Base-by-base conservation (phyloP, 2,329 filamentous ascomycete species). In the Verticillium albo-atrum region DNA sequence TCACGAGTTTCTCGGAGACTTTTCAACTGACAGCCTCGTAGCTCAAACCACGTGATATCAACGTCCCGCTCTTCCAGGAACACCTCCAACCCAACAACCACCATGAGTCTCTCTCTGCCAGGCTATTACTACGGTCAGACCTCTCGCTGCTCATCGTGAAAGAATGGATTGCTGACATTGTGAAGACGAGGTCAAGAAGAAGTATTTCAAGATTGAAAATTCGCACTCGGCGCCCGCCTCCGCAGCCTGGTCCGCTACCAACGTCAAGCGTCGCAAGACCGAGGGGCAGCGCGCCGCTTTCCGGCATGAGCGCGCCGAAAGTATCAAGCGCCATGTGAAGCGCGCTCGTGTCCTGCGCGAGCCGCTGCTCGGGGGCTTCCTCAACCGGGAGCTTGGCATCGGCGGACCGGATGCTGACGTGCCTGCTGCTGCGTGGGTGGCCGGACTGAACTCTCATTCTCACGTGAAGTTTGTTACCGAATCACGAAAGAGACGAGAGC, bases 171-270 rank as follows among this genome's bases (percentile, higher is more conserved):
- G 26, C 42, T 52, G 28, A 57, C 42, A 3, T 15, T 20, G 15
- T 32, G 7, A 57, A 86, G 84, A 87, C 61, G 56, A 71, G 15
- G 79, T 79, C 51, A 89, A 85, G 70, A 81, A 80, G 37, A 88
- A 84, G 63, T 91, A 90, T 67, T 91, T 90, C 72, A 87, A 85
- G 66, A 82, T 90, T 55, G 83, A 89, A 68, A 81, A 79, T 53
- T 77, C 82, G 42, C 78, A 82, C 58, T 78, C 78, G 17, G 83
- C 84, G 1, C 79, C 84, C 0, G 63, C 74, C 2, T 72, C 70
- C 7, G 76, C 81, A 0, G 72, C 78, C 17, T 89, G 86, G 75
- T 85, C 86, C 9, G 73, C 77, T n/a, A 76, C 83, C 53, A 79
- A 79, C 6, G 82, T 89, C 59, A 87, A 84, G 71, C 78, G 77